Evolutionary conservation across 768 basidiomycete genomes (phyloP), one percentile per base, ranked within the genome.

Genomic region (Serendipita sp.): DNA sequence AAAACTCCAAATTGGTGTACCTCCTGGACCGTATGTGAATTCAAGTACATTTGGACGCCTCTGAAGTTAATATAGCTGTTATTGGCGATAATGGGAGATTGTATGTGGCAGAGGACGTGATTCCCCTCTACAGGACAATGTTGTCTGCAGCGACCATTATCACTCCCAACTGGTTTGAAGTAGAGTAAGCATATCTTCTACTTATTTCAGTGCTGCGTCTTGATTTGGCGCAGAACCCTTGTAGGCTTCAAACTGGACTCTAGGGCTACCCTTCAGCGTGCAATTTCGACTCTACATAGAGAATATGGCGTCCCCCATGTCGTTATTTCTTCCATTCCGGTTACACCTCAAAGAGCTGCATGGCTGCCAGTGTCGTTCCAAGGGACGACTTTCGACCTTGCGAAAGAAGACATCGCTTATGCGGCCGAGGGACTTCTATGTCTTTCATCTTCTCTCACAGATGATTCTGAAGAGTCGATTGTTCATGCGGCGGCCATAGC

Each of bases 81-180:
- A 83, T 98, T 75, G 96, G 96, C 3, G 96, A 99, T 73, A 79
- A 91, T 11, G 93, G 92, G 3, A 80, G 78, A 45, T 76, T 99
- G 13, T 99, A 99, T 69, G 93, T 97, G 24, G 82, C 92, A 3
- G 78, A 86, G 24, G 85, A 90, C 67, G 91, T 93, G 7, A 78
- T 98, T 66, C 91, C 92, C 0, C 80, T 91, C 45, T 98, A 99
- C 76, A 83, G 85, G 53, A 76, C 79, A 46, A 81, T 93, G 76
- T 78, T 95, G 0, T 78, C 83, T n/a, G 75, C 84, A n/a, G 87
- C 96, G 2, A 89, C 89, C 0, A 85, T 97, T 56, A 97, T 97
- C 68, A 92, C 96, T 0, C 96, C 96, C 0, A 99, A 99, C 72
- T 96, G 93, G 83, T 99, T 93, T 70, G 96, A 99, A 77, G 89